Evolutionary conservation across 495 filamentous ascomycete species (phyloP).

Genomic region (Astrothelium subdiscretum): DNA sequence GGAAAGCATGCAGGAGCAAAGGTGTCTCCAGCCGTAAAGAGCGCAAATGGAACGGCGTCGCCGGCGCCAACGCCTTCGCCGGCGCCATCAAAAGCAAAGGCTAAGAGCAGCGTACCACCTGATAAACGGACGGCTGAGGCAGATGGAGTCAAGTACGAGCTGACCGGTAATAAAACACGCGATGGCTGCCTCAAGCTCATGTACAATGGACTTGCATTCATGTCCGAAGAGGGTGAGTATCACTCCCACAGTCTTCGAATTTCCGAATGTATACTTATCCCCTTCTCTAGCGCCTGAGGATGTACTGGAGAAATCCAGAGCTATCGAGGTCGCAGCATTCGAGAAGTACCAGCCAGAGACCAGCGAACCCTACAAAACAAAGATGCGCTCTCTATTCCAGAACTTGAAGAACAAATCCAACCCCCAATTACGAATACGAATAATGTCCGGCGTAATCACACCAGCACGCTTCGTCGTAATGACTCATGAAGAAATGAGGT

Average conservation of each 20-base stretch:
- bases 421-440: slow-evolving; percentile 55
- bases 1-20: slow-evolving; percentile 37
- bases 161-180: slow-evolving; percentile 58
- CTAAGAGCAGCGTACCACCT: slow-evolving; percentile 52
- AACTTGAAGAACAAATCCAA: slow-evolving; percentile 92
- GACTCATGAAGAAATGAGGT: slow-evolving; percentile 67
- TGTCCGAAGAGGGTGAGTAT: slow-evolving; percentile 39
- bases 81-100: slow-evolving; percentile 35
- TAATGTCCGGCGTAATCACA: slow-evolving; percentile 60
- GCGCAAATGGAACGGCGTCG: slow-evolving; percentile 31
- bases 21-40: slow-evolving; percentile 26
- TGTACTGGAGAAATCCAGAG: slow-evolving; percentile 55
- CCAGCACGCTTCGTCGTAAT: slow-evolving; percentile 63
- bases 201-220: slow-evolving; percentile 68
- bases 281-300: slow-evolving; percentile 32
- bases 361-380: slow-evolving; percentile 59
- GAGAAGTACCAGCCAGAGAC: slow-evolving; percentile 52
- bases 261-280: background rate
- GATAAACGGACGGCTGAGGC: slow-evolving; percentile 68
- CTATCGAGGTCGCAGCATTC: slow-evolving; percentile 65
- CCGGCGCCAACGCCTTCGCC: slow-evolving; percentile 31
- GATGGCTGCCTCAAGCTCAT: slow-evolving; percentile 81
- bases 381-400: slow-evolving; percentile 82
- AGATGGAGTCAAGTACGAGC: slow-evolving; percentile 60
- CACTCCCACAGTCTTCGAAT: background rate